A percentile compares a stretch with the other conserved stretches of the same genome.
These are phyloP conservation scores for Penicillium parvum DNA, from an alignment of 495 filamentous ascomycete species.

Conservation along the genomic window DNA sequence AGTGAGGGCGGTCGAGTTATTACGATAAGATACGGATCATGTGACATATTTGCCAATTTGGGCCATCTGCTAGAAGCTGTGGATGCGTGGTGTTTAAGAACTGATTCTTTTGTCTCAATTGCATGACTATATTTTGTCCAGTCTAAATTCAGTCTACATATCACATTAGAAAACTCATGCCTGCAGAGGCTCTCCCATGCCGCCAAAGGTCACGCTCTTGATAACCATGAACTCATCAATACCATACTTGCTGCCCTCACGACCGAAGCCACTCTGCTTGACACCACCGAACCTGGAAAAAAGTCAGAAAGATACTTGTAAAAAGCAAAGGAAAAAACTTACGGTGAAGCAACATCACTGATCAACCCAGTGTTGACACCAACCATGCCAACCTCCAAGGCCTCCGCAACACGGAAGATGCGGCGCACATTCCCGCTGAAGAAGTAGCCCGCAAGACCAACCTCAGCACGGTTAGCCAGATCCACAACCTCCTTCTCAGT, in stretches of 20 bases:
- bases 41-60: no score
- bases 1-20: no score
- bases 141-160: neutral
- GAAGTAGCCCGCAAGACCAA: slow-evolving; percentile 85
- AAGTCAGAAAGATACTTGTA: slow-evolving; percentile 19
- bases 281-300: slow-evolving; percentile 74
- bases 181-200: slow-evolving; percentile 58
- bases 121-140: neutral
- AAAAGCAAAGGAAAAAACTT: slow-evolving; percentile 18
- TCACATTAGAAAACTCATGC: slow-evolving; percentile 18
- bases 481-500: slow-evolving; percentile 80
- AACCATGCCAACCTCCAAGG: slow-evolving; percentile 87
- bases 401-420: slow-evolving; percentile 73
- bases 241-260: slow-evolving; percentile 89
- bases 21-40: no score
- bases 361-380: slow-evolving; percentile 82
- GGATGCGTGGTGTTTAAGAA: no score
- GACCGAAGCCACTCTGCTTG: slow-evolving; percentile 87
- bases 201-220: slow-evolving; percentile 85
- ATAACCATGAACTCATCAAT: slow-evolving; percentile 83
- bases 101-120: no score
- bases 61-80: no score
- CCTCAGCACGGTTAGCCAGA: slow-evolving; percentile 69
- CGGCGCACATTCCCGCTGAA: slow-evolving; percentile 70
- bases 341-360: slow-evolving; percentile 72